phyloP scores from a whole-genome alignment of 345 rosid species.

The Rhizophora mangle region DNA sequence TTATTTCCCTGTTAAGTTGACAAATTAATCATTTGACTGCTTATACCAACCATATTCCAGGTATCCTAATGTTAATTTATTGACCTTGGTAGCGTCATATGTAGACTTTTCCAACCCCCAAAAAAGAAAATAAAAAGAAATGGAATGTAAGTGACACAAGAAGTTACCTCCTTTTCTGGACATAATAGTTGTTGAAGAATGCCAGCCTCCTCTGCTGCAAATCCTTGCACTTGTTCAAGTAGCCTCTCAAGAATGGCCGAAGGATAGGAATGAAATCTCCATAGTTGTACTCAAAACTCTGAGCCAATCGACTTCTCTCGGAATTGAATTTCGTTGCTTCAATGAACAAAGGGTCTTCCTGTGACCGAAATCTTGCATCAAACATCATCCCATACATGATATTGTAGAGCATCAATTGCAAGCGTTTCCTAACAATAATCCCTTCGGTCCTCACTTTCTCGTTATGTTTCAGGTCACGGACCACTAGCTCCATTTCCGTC shows the following conservation, averaged over 20 bases:
- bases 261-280: slow-evolving; percentile 66
- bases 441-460: slow-evolving; percentile 31
- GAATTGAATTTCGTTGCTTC: slow-evolving; percentile 54
- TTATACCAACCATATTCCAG: too few relatives aligned
- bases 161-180: slow-evolving; percentile 49
- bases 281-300: slow-evolving; percentile 61
- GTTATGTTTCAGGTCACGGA: slow-evolving; percentile 32
- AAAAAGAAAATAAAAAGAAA: neutral
- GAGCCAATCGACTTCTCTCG: slow-evolving; percentile 57
- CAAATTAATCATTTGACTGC: too few relatives aligned
- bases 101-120: too few relatives aligned
- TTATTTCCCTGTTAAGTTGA: slow-evolving; percentile 34
- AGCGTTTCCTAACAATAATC: slow-evolving; percentile 42
- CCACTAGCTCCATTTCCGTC: slow-evolving; percentile 55
- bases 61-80: too few relatives aligned
- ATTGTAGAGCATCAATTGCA: slow-evolving; percentile 62
- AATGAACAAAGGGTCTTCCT: slow-evolving; percentile 47
- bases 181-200: slow-evolving; percentile 48
- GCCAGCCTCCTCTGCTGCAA: slow-evolving; percentile 53
- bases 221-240: slow-evolving; percentile 58
- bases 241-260: slow-evolving; percentile 56
- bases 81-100: too few relatives aligned
- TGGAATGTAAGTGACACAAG: too few relatives aligned
- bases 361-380: slow-evolving; percentile 43
- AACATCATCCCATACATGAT: slow-evolving; percentile 72